A percentile compares a stretch with the other conserved stretches of the same genome.
Evolutionary conservation across 306 rosid species (phyloP).

Genomic region (Oxytropis ochrocephala): DNA sequence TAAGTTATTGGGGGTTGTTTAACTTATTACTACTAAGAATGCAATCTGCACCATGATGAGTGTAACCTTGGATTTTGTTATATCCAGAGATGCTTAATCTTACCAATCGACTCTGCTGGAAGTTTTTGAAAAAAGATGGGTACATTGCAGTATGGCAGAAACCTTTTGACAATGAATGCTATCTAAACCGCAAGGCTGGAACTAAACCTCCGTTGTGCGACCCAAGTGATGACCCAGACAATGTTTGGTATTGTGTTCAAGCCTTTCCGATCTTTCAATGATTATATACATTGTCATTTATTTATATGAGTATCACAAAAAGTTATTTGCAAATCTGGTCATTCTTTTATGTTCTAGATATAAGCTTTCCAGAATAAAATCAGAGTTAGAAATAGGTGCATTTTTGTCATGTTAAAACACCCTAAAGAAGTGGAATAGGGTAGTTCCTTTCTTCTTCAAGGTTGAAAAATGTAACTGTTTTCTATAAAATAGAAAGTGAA

Average conservation of each 20-base stretch:
- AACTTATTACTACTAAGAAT: background rate
- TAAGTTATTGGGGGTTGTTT: slow-evolving; percentile 3
- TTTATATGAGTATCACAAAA: slow-evolving; percentile 1
- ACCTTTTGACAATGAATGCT: slow-evolving; percentile 68
- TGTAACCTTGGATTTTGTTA: slow-evolving; percentile 15
- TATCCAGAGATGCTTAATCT: slow-evolving; percentile 88
- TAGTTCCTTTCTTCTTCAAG: background rate
- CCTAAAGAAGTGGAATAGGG: slow-evolving; percentile 15
- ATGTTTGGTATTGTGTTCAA: slow-evolving; percentile 53
- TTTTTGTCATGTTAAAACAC: slow-evolving; percentile 4
- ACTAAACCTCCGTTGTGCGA: slow-evolving; percentile 80
- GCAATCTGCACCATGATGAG: background rate
- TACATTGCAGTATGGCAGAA: slow-evolving; percentile 88
- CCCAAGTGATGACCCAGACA: slow-evolving; percentile 76
- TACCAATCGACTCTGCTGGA: slow-evolving; percentile 88
- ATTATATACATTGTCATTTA: background rate
- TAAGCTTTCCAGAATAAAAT: slow-evolving; percentile 12
- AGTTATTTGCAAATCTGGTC: background rate
- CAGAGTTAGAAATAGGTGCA: background rate
- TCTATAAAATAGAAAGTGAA: background rate
- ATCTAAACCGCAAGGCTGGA: slow-evolving; percentile 59
- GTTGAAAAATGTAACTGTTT: slow-evolving; percentile 1
- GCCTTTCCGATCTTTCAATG: slow-evolving; percentile 12
- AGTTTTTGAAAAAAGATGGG: slow-evolving; percentile 74
- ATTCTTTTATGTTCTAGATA: slow-evolving; percentile 2